Evolutionary conservation across 306 rosid species (phyloP).

Genomic region (Echinosophora koreensis): DNA sequence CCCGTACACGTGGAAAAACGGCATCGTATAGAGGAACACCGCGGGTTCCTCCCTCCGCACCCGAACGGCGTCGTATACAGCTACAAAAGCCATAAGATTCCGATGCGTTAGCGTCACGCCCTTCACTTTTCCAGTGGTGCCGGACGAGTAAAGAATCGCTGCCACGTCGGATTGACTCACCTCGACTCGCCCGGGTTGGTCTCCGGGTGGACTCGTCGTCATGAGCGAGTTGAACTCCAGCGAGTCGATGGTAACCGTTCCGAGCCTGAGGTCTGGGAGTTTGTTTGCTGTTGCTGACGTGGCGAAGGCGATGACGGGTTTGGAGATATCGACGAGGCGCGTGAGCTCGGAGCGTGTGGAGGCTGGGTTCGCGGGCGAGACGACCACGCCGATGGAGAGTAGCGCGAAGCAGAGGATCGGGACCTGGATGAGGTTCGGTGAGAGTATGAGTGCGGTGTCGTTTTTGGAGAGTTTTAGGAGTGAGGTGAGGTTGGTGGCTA

Average conservation of each 20-base stretch:
- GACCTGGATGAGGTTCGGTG: slow-evolving; percentile 48
- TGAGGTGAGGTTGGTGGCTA: slow-evolving; percentile 55
- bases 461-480: slow-evolving; percentile 54
- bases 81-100: slow-evolving; percentile 47
- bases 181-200: neutral
- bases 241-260: slow-evolving; percentile 56
- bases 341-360: slow-evolving; percentile 55
- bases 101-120: slow-evolving; percentile 66
- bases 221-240: slow-evolving; percentile 59
- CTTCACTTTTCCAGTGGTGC: slow-evolving; percentile 68
- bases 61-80: slow-evolving; percentile 33
- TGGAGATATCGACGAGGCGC: slow-evolving; percentile 40
- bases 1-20: slow-evolving; percentile 64
- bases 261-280: neutral
- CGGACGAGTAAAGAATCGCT: slow-evolving; percentile 62
- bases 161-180: slow-evolving; percentile 66
- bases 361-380: slow-evolving; percentile 66
- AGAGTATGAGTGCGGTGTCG: slow-evolving; percentile 58
- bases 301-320: slow-evolving; percentile 56
- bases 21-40: slow-evolving; percentile 52
- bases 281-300: slow-evolving; percentile 44
- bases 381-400: slow-evolving; percentile 61
- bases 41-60: slow-evolving; percentile 40
- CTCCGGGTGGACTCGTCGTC: neutral
- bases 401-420: slow-evolving; percentile 72